Evolutionary conservation across 2,329 filamentous ascomycete genomes (phyloP).

Genomic region (Aureobasidium vineae): DNA sequence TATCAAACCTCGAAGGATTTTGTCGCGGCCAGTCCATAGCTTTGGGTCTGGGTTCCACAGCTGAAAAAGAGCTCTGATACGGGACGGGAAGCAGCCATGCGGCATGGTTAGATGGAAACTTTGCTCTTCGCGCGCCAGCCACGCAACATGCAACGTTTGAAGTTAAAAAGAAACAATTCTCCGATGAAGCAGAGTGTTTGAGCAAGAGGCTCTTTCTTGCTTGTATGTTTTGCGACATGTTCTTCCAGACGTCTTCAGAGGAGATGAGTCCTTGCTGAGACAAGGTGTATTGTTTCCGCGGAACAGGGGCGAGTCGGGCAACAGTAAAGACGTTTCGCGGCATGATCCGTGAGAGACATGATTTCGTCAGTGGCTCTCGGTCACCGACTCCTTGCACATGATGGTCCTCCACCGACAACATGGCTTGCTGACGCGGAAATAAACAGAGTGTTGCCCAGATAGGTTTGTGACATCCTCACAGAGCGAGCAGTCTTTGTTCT

Average conservation of each 20-base stretch:
- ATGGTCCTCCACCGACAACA: not conserved
- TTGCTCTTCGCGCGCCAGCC: not conserved
- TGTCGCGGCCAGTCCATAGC: not conserved
- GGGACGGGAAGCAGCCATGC: not conserved
- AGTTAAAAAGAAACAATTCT: not conserved
- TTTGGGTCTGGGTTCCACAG: not conserved
- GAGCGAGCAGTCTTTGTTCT: not conserved
- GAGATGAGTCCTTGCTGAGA: not conserved
- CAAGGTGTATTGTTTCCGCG: not conserved
- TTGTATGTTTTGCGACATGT: not conserved
- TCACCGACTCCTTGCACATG: not conserved
- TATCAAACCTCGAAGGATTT: not conserved
- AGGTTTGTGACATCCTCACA: not conserved
- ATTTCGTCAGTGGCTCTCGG: conserved; percentile 19
- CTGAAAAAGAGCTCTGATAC: not conserved
- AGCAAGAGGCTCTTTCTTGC: not conserved
- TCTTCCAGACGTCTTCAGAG: not conserved
- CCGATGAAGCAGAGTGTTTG: not conserved
- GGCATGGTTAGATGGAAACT: not conserved
- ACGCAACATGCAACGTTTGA: conserved; percentile 5
- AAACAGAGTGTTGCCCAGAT: not conserved
- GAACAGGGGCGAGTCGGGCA: not conserved
- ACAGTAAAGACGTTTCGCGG: conserved; percentile 11
- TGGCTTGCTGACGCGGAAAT: not conserved
- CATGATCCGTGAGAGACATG: conserved; percentile 3